A percentile compares a stretch with the other conserved stretches of the same genome.
Conservation (phyloP, 192 early-diverging fungal genomes). For the Podila minutissima region DNA sequence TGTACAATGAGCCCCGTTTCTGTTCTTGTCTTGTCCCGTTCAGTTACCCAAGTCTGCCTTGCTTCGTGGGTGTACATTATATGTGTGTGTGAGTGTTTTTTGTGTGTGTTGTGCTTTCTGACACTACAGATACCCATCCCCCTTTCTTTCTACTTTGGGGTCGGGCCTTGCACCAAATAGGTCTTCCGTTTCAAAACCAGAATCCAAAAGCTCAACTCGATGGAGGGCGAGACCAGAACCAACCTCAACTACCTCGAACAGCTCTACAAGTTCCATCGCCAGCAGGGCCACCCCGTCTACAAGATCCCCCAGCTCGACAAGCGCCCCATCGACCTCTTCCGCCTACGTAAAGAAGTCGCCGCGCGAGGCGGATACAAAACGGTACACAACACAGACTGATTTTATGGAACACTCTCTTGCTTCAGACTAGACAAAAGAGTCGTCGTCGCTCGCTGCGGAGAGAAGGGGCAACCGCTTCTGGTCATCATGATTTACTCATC, state of each 20-base stretch:
- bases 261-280: constrained; percentile 88
- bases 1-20: too few species aligned
- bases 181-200: constrained; percentile 90
- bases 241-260: constrained; percentile 93
- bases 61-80: too few species aligned
- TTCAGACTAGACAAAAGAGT: too few species aligned
- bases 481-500: background rate
- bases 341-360: constrained; percentile 84
- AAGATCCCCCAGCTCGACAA: constrained; percentile 89
- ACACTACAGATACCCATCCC: background rate
- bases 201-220: constrained; percentile 90
- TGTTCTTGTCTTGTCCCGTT: too few species aligned
- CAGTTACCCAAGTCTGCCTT: too few species aligned
- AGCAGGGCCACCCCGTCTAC: constrained; percentile 75
- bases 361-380: constrained; percentile 77
- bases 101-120: background rate
- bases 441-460: too few species aligned
- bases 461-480: background rate
- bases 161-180: constrained; percentile 50
- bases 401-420: too few species aligned
- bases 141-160: background rate
- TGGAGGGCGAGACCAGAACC: constrained; percentile 88
- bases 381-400: constrained; percentile 33
- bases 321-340: constrained; percentile 85
- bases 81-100: background rate